phyloP scores from a whole-genome alignment of 768 basidiomycete species.

The Mycena vitilis region DNA sequence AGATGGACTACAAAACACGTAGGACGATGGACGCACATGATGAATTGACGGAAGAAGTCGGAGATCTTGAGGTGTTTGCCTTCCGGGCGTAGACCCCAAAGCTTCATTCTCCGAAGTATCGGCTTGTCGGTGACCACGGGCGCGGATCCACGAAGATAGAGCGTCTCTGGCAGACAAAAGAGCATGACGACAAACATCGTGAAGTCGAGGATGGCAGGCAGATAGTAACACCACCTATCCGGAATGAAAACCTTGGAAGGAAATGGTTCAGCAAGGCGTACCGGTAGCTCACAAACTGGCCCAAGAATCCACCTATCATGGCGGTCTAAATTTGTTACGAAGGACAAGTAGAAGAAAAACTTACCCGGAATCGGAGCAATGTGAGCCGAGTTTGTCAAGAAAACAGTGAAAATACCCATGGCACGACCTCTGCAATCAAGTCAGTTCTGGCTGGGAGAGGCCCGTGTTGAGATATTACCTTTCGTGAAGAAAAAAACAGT shows the following conservation, averaged over 20 bases:
- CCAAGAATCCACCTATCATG: slow-evolving; percentile 44
- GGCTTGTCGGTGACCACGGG: slow-evolving; percentile 28
- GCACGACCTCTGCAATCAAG: slow-evolving; percentile 51
- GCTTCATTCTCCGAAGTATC: slow-evolving; percentile 29
- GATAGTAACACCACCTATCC: slow-evolving; percentile 55
- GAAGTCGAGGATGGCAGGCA: slow-evolving; percentile 56
- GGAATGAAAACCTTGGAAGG: background rate
- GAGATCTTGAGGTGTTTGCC: slow-evolving; percentile 25
- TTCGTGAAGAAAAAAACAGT: slow-evolving; percentile 48
- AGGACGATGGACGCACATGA: slow-evolving; percentile 19
- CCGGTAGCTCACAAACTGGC: slow-evolving; percentile 29
- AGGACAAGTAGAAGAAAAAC: background rate
- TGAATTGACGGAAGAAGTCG: slow-evolving; percentile 26
- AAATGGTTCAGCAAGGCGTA: background rate
- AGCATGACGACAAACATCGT: slow-evolving; percentile 49
- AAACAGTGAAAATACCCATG: slow-evolving; percentile 56
- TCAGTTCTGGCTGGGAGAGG: slow-evolving; percentile 46
- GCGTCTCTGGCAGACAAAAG: slow-evolving; percentile 56
- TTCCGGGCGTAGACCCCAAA: slow-evolving; percentile 27
- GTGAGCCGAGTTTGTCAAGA: slow-evolving; percentile 55
- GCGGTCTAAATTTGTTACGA: background rate
- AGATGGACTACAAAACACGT: background rate
- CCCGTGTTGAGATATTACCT: slow-evolving; percentile 49
- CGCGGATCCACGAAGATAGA: slow-evolving; percentile 38
- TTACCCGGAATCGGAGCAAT: slow-evolving; percentile 53